Conservation (phyloP, 2,329 filamentous ascomycete genomes). For the Venturia aucupariae region DNA sequence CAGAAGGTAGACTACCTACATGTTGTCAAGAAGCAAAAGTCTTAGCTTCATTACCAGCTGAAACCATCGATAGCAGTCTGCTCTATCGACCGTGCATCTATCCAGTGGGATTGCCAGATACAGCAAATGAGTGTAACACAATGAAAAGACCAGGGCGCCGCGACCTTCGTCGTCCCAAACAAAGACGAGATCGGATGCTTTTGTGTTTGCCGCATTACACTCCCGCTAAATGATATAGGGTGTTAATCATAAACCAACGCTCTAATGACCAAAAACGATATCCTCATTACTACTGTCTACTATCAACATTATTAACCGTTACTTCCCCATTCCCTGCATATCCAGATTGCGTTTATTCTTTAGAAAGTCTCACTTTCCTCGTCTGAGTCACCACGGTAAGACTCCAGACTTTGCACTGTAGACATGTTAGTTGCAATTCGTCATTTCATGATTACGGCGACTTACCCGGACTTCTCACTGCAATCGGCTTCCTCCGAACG, state of each 20-base stretch:
- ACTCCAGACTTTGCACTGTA: constrained; percentile 10
- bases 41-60: not conserved
- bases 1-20: not conserved
- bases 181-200: not conserved
- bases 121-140: not conserved
- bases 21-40: not conserved
- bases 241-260: constrained; percentile 2
- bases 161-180: not conserved
- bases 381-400: constrained; percentile 10
- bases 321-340: not conserved
- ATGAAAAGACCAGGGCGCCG: not conserved
- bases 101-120: not conserved
- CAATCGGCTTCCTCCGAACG: constrained; percentile 5
- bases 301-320: not conserved
- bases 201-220: not conserved
- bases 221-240: constrained; percentile 1
- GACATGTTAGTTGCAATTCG: not conserved
- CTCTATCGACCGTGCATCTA: not conserved
- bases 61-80: constrained; percentile 1
- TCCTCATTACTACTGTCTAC: not conserved
- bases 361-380: constrained; percentile 9
- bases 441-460: not conserved
- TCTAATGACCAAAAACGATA: not conserved
- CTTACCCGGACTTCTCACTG: constrained; percentile 2
- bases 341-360: not conserved